Evolutionary conservation across 176 grass and related monocot genomes (phyloP).

Genomic region (Panicum miliaceum): DNA sequence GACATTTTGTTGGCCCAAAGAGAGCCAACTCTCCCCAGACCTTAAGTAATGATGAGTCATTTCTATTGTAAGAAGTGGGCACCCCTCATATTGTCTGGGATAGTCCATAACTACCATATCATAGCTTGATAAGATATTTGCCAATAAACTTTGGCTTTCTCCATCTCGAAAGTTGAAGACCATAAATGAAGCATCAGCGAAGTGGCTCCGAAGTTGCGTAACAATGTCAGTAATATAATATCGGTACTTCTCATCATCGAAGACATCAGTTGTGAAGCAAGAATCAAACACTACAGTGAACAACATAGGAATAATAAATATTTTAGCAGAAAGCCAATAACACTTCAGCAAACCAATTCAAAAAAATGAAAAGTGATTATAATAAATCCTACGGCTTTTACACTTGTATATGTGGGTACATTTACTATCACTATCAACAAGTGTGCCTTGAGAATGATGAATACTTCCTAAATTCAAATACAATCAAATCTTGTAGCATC

Average conservation of each 20-base stretch:
- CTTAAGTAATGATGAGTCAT: slow-evolving; percentile 91
- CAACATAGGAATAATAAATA: slow-evolving; percentile 1
- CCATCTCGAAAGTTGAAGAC: slow-evolving; percentile 97
- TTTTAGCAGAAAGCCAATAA: slow-evolving; percentile 33
- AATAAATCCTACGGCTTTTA: neutral
- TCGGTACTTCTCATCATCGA: slow-evolving; percentile 72
- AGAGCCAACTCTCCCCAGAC: slow-evolving; percentile 97
- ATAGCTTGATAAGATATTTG: slow-evolving; percentile 63
- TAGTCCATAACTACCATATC: slow-evolving; percentile 98
- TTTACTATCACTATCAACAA: neutral
- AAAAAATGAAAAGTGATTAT: slow-evolving; percentile 19
- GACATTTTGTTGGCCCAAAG: slow-evolving; percentile 83
- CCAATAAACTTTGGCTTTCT: slow-evolving; percentile 69
- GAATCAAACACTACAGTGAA: slow-evolving; percentile 83
- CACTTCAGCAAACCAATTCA: slow-evolving; percentile 9
- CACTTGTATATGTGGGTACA: neutral
- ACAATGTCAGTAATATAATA: slow-evolving; percentile 82
- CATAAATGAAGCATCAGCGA: slow-evolving; percentile 91
- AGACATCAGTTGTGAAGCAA: slow-evolving; percentile 94
- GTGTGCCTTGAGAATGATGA: neutral
- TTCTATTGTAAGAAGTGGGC: slow-evolving; percentile 87
- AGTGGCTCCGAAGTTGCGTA: slow-evolving; percentile 74
- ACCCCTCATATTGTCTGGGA: slow-evolving; percentile 89
- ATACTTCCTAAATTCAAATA: neutral
- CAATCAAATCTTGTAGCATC: neutral